phyloP scores from a whole-genome alignment of 345 rosid genomes.

The Geranium rotundifolium region DNA sequence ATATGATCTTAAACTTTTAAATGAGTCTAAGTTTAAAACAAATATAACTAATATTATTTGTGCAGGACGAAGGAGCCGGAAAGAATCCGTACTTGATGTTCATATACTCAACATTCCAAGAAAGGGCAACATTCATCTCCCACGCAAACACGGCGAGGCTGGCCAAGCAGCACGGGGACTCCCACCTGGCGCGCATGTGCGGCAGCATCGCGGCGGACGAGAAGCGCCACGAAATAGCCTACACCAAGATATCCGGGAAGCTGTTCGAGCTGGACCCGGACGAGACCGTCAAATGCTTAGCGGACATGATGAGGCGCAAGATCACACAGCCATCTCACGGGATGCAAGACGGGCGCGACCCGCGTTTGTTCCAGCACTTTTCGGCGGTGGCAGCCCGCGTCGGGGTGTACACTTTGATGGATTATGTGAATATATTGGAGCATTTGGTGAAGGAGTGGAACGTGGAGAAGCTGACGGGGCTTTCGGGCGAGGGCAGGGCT shows the following conservation, averaged over 20 bases:
- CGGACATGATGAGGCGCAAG: slow-evolving; percentile 3
- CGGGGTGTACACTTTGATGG: no score
- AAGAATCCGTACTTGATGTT: no score
- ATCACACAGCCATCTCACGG: neutral
- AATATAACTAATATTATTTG: no score
- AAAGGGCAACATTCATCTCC: neutral
- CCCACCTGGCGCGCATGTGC: neutral
- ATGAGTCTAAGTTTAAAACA: no score
- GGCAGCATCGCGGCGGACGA: no score
- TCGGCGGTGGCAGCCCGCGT: neutral
- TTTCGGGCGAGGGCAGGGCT: neutral
- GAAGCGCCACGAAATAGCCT: neutral
- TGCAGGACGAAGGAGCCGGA: no score
- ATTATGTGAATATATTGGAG: neutral
- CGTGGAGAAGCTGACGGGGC: neutral
- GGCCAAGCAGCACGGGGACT: neutral
- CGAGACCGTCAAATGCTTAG: neutral
- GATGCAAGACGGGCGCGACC: slow-evolving; percentile 2
- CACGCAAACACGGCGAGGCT: slow-evolving; percentile 3
- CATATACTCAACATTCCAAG: no score
- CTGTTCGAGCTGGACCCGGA: slow-evolving; percentile 5
- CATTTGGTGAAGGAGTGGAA: neutral
- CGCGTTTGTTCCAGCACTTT: neutral
- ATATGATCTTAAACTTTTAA: no score
- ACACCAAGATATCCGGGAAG: neutral